Evolutionary conservation across 257 asterid species (phyloP).

Genomic region (Linderniella brevidens): DNA sequence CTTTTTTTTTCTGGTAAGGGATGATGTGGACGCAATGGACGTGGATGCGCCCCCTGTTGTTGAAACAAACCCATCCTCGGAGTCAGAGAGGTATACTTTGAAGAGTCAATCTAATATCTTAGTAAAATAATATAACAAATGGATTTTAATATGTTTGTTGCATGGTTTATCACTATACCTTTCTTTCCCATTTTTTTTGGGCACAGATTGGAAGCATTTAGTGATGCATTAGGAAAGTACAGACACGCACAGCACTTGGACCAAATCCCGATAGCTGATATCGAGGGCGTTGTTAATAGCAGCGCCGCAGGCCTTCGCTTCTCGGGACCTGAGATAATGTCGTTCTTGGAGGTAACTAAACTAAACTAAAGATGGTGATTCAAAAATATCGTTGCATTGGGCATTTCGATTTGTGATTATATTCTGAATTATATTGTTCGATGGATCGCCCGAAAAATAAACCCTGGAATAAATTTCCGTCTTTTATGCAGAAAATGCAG

Average conservation of each 20-base stretch:
- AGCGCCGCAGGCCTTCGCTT: slow-evolving; percentile 37
- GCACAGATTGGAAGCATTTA: slow-evolving; percentile 57
- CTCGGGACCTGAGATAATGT: slow-evolving; percentile 45
- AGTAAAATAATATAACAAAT: too few species aligned
- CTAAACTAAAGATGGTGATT: not conserved
- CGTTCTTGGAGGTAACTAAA: slow-evolving; percentile 74
- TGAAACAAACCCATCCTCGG: slow-evolving; percentile 21
- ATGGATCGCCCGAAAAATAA: too few species aligned
- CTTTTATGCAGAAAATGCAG: slow-evolving; percentile 41
- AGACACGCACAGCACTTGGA: slow-evolving; percentile 56
- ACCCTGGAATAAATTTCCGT: slow-evolving; percentile 5
- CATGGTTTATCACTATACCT: too few species aligned
- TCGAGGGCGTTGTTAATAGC: slow-evolving; percentile 52
- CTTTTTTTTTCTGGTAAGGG: slow-evolving; percentile 20
- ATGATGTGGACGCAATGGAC: slow-evolving; percentile 57
- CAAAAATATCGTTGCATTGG: slow-evolving; percentile 1
- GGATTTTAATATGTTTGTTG: too few species aligned
- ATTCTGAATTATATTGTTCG: not conserved
- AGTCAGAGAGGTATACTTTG: not conserved
- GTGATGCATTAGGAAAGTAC: slow-evolving; percentile 53
- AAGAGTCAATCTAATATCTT: too few species aligned
- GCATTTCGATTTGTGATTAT: not conserved
- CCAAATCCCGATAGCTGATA: slow-evolving; percentile 53
- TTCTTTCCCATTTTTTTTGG: too few species aligned
- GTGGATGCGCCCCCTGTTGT: slow-evolving; percentile 45